phyloP scores from a whole-genome alignment of 139 green algal species.

The Zygnema circumcarinatum region DNA sequence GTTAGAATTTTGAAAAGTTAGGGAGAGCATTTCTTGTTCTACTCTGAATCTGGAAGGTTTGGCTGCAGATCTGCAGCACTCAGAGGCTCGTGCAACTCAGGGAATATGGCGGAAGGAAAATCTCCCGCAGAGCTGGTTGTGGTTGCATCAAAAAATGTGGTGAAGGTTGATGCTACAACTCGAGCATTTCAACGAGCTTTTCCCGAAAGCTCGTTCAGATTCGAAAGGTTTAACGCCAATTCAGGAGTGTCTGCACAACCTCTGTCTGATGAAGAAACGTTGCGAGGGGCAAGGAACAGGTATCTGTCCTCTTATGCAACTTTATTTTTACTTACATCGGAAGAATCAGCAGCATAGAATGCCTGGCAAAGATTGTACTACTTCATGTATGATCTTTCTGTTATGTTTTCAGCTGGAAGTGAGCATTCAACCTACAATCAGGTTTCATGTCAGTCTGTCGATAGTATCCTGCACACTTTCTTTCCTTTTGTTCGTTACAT shows the following conservation, averaged over 20 bases:
- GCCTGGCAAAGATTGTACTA: neutral
- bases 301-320: neutral
- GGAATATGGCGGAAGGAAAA: too few species aligned
- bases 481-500: too few species aligned
- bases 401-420: neutral
- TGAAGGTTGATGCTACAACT: conserved; percentile 19
- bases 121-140: neutral
- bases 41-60: too few species aligned
- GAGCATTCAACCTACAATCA: neutral
- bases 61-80: too few species aligned
- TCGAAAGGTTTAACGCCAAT: neutral
- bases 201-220: conserved; percentile 7
- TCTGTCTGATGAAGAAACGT: conserved; percentile 27
- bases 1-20: too few species aligned
- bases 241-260: conserved; percentile 29
- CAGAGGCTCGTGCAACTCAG: too few species aligned
- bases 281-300: conserved; percentile 19
- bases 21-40: too few species aligned
- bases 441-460: too few species aligned
- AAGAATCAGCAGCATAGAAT: neutral
- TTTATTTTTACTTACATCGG: neutral
- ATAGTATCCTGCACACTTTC: too few species aligned
- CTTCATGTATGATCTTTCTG: neutral
- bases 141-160: conserved; percentile 26
- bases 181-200: conserved; percentile 4